phyloP scores from a whole-genome alignment of 768 basidiomycete species.

The Omphalotus guepiniiformis region DNA sequence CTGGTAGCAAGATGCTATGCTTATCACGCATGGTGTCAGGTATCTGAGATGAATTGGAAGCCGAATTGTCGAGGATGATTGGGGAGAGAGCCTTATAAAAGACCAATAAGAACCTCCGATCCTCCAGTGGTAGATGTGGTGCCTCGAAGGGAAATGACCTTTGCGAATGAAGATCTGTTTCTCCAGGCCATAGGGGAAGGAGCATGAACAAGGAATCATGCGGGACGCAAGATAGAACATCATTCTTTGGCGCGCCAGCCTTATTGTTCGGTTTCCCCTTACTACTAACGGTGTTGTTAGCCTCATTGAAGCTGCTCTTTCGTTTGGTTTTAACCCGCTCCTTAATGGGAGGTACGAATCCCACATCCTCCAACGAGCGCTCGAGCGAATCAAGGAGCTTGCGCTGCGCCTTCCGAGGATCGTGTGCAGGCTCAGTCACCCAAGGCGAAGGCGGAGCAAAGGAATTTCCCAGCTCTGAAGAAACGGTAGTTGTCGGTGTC shows the following conservation, averaged over 20 bases:
- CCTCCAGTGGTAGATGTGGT: not conserved
- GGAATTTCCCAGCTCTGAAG: conserved; percentile 3
- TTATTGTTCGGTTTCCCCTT: not conserved
- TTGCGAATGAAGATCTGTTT: conserved; percentile 6
- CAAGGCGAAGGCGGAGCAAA: not conserved
- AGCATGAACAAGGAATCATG: conserved; percentile 7
- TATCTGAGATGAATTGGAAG: too few species aligned
- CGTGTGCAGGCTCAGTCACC: not conserved
- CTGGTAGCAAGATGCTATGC: conserved; percentile 42
- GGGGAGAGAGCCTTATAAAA: conserved; percentile 4
- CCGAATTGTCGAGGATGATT: too few species aligned
- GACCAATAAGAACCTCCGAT: conserved; percentile 1
- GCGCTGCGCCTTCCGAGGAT: conserved; percentile 1
- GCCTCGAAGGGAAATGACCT: not conserved
- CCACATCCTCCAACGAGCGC: conserved; percentile 7
- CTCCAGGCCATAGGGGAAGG: conserved; percentile 7
- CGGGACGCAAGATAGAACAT: conserved; percentile 3
- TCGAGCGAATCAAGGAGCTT: conserved; percentile 3
- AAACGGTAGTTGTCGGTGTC: too few species aligned
- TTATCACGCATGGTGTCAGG: too few species aligned
- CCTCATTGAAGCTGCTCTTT: not conserved
- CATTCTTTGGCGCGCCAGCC: conserved; percentile 1
- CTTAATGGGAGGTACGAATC: conserved; percentile 2
- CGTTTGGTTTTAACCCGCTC: not conserved
- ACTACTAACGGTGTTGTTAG: too few species aligned